Evolutionary conservation across 2,329 filamentous ascomycete species (phyloP).

Genomic region (Monilinia fructigena): DNA sequence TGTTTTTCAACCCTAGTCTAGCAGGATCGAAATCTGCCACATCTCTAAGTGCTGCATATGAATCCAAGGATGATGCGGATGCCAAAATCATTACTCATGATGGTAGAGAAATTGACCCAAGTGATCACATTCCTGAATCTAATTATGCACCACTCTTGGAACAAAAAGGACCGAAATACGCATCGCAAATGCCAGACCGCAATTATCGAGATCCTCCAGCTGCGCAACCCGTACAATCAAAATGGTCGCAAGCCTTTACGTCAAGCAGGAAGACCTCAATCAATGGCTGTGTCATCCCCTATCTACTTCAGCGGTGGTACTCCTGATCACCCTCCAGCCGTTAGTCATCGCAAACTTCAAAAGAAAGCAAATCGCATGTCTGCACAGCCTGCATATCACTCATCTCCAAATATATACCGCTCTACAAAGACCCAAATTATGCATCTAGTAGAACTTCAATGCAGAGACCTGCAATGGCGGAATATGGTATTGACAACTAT

Average conservation of each 20-base stretch:
- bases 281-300: conserved; percentile 41
- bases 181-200: conserved; percentile 39
- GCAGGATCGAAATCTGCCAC: conserved; percentile 41
- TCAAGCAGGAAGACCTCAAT: conserved; percentile 51
- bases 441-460: conserved; percentile 26
- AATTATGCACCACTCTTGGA: conserved; percentile 40
- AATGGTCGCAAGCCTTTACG: conserved; percentile 51
- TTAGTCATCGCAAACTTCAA: conserved; percentile 60
- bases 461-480: conserved; percentile 34
- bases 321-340: conserved; percentile 42
- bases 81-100: conserved; percentile 75
- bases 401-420: conserved; percentile 37
- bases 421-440: conserved; percentile 36
- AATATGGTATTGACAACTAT: conserved; percentile 37
- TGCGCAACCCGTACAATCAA: conserved; percentile 47
- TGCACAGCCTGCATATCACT: conserved; percentile 32
- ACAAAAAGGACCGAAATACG: conserved; percentile 51
- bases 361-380: conserved; percentile 51
- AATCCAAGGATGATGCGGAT: conserved; percentile 47
- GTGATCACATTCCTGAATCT: conserved; percentile 70
- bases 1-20: conserved; percentile 59
- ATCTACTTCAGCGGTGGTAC: conserved; percentile 37
- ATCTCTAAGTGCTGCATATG: conserved; percentile 37
- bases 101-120: conserved; percentile 75
- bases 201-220: conserved; percentile 48